phyloP scores from a whole-genome alignment of 345 rosid species.

The Fremontodendron californicum region DNA sequence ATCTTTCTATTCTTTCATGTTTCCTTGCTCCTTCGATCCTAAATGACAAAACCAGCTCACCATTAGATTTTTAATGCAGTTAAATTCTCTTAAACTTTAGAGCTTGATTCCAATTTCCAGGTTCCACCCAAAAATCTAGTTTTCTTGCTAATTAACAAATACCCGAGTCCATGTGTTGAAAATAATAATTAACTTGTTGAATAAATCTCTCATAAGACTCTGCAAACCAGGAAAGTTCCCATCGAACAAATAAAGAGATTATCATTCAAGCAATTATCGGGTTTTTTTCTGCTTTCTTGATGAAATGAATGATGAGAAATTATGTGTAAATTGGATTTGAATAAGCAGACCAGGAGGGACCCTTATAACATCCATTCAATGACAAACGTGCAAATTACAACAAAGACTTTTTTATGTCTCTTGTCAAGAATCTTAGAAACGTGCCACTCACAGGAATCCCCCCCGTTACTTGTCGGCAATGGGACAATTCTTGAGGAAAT shows the following conservation, averaged over 20 bases:
- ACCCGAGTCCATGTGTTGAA: not conserved
- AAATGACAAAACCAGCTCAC: constrained; percentile 7
- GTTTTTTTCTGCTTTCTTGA: not conserved
- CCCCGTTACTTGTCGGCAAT: not conserved
- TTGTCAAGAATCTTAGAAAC: not conserved
- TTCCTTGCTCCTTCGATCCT: not conserved
- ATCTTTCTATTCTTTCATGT: not conserved
- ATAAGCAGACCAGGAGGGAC: not conserved
- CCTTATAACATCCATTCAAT: not conserved
- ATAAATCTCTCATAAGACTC: not conserved
- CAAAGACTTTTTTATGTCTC: not conserved
- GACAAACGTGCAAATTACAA: not conserved
- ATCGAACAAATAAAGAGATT: not conserved
- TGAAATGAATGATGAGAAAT: not conserved
- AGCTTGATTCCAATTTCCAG: constrained; percentile 1
- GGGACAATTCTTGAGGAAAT: not conserved
- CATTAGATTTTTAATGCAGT: not conserved
- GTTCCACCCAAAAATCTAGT: not conserved
- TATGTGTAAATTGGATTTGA: not conserved
- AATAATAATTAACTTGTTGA: not conserved
- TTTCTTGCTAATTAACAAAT: not conserved
- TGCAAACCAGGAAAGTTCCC: not conserved
- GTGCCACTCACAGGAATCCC: not conserved
- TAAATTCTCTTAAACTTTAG: not conserved
- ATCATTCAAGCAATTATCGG: not conserved